Evolutionary conservation across 345 rosid genomes (phyloP).

Genomic region (Salix arbutifolia): DNA sequence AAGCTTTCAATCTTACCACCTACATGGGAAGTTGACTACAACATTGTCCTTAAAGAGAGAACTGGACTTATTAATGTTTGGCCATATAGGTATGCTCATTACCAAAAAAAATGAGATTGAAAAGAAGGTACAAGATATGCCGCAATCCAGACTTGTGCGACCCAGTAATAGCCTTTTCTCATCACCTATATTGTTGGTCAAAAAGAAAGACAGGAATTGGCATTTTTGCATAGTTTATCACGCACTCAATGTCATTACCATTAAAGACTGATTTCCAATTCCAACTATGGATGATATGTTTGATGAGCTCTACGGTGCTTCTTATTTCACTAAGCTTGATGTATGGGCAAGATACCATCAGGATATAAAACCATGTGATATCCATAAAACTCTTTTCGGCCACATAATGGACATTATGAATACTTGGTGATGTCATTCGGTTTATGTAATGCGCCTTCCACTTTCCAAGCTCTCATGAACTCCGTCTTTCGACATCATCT

Average conservation of each 20-base stretch:
- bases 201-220: background rate
- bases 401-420: too few species aligned
- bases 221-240: background rate
- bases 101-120: background rate
- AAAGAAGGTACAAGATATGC: background rate
- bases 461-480: too few species aligned
- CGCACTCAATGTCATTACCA: background rate
- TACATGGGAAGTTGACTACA: background rate
- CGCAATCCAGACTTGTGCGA: background rate
- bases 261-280: background rate
- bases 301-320: too few species aligned
- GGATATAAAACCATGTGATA: too few species aligned
- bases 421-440: too few species aligned
- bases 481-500: too few species aligned
- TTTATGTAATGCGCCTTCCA: too few species aligned
- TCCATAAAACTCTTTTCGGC: too few species aligned
- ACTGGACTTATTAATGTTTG: background rate
- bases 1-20: constrained; percentile 2
- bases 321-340: too few species aligned
- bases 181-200: background rate
- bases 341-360: too few species aligned
- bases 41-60: background rate
- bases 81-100: background rate
- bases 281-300: too few species aligned
- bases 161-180: constrained; percentile 1